Conservation (phyloP, 2,329 filamentous ascomycete genomes). For the Microthyrium microscopicum region DNA sequence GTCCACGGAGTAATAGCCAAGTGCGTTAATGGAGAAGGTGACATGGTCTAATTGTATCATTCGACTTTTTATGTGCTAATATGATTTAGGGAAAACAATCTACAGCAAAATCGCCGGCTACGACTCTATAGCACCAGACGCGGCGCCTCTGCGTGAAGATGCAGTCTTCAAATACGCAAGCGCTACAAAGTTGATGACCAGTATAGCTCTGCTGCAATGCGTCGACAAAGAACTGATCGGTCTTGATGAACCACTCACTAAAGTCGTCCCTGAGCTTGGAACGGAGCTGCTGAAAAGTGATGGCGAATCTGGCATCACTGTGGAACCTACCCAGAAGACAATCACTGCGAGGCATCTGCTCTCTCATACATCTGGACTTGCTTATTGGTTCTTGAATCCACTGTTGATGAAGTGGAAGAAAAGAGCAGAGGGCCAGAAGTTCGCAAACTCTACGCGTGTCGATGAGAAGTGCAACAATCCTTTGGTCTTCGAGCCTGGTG, state of each 20-base stretch:
- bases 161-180: constrained; percentile 6
- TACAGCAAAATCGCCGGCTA: constrained; percentile 7
- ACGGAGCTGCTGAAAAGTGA: background rate
- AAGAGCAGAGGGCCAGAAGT: background rate
- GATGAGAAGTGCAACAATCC: constrained; percentile 20
- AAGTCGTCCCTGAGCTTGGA: constrained; percentile 6
- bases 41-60: too few species aligned
- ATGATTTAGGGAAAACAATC: constrained; percentile 3
- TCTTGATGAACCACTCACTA: constrained; percentile 1
- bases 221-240: constrained; percentile 4
- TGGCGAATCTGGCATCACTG: background rate
- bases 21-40: too few species aligned
- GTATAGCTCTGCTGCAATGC: constrained; percentile 6
- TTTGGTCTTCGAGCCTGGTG: constrained; percentile 26
- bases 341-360: constrained; percentile 23
- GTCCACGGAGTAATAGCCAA: too few species aligned
- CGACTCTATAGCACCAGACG: constrained; percentile 1
- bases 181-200: constrained; percentile 6
- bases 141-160: constrained; percentile 4
- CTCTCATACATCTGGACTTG: constrained; percentile 32
- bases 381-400: constrained; percentile 26
- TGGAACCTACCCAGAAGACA: background rate
- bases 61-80: too few species aligned
- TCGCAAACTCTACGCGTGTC: constrained; percentile 11
- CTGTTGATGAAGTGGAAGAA: constrained; percentile 24